Conservation (phyloP, 2,329 filamentous ascomycete species). For the Aspergillus oerlinghausenensis region DNA sequence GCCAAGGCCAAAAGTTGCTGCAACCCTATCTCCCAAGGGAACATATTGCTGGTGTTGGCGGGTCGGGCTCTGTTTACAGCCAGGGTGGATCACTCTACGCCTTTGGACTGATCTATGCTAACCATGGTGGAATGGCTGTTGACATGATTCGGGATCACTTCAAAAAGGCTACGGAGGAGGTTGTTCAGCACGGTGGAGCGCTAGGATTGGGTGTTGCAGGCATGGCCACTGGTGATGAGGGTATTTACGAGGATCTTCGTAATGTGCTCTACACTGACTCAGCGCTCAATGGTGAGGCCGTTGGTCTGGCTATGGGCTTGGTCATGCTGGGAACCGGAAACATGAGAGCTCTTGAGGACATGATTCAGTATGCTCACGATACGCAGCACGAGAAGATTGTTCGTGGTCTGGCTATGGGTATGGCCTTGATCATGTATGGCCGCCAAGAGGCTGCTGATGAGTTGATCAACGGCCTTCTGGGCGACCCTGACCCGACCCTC, state of each 20-base stretch:
- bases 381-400: slow-evolving; percentile 99
- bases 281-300: slow-evolving; percentile 92
- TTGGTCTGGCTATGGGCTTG: slow-evolving; percentile 91
- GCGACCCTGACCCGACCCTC: slow-evolving; percentile 87
- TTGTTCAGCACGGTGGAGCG: slow-evolving; percentile 94
- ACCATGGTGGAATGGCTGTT: slow-evolving; percentile 83
- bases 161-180: slow-evolving; percentile 58
- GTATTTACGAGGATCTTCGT: slow-evolving; percentile 88
- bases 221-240: slow-evolving; percentile 90
- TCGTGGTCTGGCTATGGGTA: slow-evolving; percentile 87
- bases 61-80: slow-evolving; percentile 83
- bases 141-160: slow-evolving; percentile 46
- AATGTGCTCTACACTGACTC: slow-evolving; percentile 87
- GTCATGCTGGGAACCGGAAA: slow-evolving; percentile 99
- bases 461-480: slow-evolving; percentile 86
- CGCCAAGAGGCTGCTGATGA: slow-evolving; percentile 93
- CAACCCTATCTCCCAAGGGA: slow-evolving; percentile 88
- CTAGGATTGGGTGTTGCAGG: slow-evolving; percentile 92
- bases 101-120: slow-evolving; percentile 92
- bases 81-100: slow-evolving; percentile 95
- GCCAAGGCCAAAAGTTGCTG: slow-evolving; percentile 85
- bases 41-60: slow-evolving; percentile 56
- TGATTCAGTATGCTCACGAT: slow-evolving; percentile 97
- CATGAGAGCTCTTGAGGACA: slow-evolving; percentile 84
- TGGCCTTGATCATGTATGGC: slow-evolving; percentile 98